These are phyloP conservation scores for Arthrobotrys pseudoclavata DNA, from an alignment of 2,329 filamentous ascomycete species.

Conservation along the genomic window DNA sequence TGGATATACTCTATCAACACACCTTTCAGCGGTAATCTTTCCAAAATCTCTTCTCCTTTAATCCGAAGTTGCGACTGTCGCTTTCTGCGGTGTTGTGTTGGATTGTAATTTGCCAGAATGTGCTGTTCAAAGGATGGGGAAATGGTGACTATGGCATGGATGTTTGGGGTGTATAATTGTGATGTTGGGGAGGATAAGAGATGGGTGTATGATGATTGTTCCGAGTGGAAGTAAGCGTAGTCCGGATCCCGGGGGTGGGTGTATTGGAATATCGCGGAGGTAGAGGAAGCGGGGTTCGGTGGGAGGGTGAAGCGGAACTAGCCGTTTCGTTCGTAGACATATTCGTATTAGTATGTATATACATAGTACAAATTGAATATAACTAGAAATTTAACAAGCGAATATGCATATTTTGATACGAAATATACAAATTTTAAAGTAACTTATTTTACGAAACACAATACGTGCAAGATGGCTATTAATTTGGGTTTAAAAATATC, in stretches of 20 bases:
- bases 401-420: neutral
- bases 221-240: conserved; percentile 42
- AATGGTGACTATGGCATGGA: conserved; percentile 31
- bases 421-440: neutral
- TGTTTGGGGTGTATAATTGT: conserved; percentile 6
- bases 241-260: conserved; percentile 25
- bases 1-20: conserved; percentile 48
- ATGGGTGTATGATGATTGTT: conserved; percentile 37
- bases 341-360: neutral
- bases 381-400: neutral
- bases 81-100: conserved; percentile 20
- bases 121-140: conserved; percentile 37
- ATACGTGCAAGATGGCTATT: neutral
- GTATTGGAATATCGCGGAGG: conserved; percentile 8
- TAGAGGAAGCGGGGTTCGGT: conserved; percentile 3
- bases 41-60: neutral
- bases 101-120: conserved; percentile 18
- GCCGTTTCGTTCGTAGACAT: neutral
- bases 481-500: conserved; percentile 1
- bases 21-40: conserved; percentile 34
- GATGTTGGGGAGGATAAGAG: conserved; percentile 19
- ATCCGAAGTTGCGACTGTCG: conserved; percentile 29
- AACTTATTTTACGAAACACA: neutral
- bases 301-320: conserved; percentile 50
- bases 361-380: neutral